Conservation (phyloP, 345 rosid genomes). For the Eucalyptus guilfoylei region DNA sequence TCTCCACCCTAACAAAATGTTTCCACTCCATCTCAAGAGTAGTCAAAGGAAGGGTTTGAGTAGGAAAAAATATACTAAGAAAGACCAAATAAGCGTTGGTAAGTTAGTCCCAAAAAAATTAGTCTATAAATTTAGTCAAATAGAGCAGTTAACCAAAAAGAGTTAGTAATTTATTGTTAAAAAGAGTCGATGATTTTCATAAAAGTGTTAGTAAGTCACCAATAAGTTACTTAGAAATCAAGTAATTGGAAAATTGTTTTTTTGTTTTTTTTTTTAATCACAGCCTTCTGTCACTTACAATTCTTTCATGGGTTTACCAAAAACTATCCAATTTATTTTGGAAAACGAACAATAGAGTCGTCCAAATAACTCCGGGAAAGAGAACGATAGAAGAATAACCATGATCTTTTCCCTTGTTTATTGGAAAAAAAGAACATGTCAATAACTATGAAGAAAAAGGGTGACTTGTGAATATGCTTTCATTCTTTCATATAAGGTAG, state of each 20-base stretch:
- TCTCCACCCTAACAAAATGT: not conserved
- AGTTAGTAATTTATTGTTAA: not conserved
- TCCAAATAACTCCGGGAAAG: not conserved
- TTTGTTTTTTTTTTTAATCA: not conserved
- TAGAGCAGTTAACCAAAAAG: not conserved
- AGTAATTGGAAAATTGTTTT: not conserved
- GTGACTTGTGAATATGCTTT: not conserved
- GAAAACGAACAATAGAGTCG: not conserved
- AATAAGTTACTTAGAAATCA: not conserved
- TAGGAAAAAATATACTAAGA: not conserved
- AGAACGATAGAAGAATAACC: not conserved
- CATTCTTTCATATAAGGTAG: not conserved
- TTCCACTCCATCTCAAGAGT: not conserved
- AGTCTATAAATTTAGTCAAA: no score
- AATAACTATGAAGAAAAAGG: not conserved
- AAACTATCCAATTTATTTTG: not conserved
- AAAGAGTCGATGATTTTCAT: not conserved
- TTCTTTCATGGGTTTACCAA: not conserved
- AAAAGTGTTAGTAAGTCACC: not conserved
- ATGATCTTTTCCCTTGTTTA: not conserved
- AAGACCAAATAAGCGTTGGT: not conserved
- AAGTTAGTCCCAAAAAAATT: not conserved
- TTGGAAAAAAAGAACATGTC: not conserved
- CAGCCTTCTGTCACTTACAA: not conserved
- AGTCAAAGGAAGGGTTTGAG: not conserved